A percentile compares a stretch with the other conserved stretches of the same genome.
These are phyloP conservation scores for Saccharomycopsis fodiens DNA, from an alignment of 805 yeast species.

Conservation along the genomic window DNA sequence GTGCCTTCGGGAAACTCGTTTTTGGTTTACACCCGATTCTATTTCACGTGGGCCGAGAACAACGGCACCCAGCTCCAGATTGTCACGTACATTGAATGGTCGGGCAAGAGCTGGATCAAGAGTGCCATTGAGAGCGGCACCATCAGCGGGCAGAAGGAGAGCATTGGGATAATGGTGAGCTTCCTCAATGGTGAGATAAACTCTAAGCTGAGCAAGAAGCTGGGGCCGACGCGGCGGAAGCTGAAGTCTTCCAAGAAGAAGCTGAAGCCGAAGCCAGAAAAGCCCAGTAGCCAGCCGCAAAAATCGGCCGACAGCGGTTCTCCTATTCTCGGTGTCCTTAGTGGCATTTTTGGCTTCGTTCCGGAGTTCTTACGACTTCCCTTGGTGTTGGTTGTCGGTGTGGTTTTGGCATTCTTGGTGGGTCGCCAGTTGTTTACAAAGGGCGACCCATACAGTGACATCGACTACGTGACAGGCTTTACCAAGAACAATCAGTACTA, in stretches of 20 bases:
- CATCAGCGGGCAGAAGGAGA: conserved; percentile 61
- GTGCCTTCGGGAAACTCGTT: conserved; percentile 76
- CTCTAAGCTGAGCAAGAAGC: background rate
- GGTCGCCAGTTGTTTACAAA: background rate
- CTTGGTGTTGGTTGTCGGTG: background rate
- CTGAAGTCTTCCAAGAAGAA: conserved; percentile 6
- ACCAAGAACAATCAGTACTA: background rate
- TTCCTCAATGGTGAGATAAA: conserved; percentile 32
- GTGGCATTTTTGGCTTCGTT: conserved; percentile 1
- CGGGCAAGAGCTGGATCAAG: conserved; percentile 72
- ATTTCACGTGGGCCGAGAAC: conserved; percentile 54
- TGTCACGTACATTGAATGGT: conserved; percentile 57
- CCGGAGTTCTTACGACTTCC: background rate
- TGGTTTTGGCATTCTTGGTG: background rate
- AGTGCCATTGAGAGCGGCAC: conserved; percentile 70
- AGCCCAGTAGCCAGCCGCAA: background rate
- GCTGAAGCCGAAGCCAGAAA: background rate
- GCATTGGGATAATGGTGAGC: conserved; percentile 39
- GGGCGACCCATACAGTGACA: conserved; percentile 1
- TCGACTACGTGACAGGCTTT: conserved; percentile 4
- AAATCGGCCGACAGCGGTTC: background rate
- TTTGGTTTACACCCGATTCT: conserved; percentile 48
- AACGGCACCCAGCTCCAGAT: conserved; percentile 47
- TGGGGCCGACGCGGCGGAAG: background rate
- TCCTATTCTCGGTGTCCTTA: background rate